Evolutionary conservation across 352 stramenopile species (phyloP).

Genomic region (Globisporangium emineosum): DNA sequence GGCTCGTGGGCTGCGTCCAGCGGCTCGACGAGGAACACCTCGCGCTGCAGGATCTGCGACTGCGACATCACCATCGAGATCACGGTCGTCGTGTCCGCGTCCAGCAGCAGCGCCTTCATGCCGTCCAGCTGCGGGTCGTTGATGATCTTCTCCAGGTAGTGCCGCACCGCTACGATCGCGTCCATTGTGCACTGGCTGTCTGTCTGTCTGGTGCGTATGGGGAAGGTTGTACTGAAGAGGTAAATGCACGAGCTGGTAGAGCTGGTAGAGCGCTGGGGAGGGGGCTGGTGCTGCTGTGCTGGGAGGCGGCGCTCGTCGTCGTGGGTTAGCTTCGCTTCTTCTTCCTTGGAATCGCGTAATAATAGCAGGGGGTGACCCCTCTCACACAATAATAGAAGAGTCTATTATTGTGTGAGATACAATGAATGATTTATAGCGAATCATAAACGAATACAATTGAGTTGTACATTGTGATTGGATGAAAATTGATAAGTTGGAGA

Average conservation of each 20-base stretch:
- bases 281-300: background rate
- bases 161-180: conserved; percentile 61
- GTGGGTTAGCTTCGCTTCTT: background rate
- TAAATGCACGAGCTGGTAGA: background rate
- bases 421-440: too few species aligned
- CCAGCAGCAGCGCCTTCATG: conserved; percentile 98
- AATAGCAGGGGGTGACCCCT: conserved; percentile 2
- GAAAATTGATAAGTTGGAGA: background rate
- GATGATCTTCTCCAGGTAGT: conserved; percentile 85
- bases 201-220: background rate
- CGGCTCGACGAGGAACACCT: conserved; percentile 95
- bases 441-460: background rate
- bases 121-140: conserved; percentile 80
- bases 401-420: too few species aligned
- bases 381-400: conserved; percentile 2
- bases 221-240: background rate
- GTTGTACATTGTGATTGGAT: background rate
- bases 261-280: background rate
- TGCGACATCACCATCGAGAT: conserved; percentile 95
- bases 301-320: background rate
- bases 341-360: background rate
- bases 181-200: conserved; percentile 40
- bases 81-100: conserved; percentile 93
- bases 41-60: conserved; percentile 93
- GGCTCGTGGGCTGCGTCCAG: conserved; percentile 83